Conservation (phyloP, 2,329 filamentous ascomycete species). For the Phoma sp. region DNA sequence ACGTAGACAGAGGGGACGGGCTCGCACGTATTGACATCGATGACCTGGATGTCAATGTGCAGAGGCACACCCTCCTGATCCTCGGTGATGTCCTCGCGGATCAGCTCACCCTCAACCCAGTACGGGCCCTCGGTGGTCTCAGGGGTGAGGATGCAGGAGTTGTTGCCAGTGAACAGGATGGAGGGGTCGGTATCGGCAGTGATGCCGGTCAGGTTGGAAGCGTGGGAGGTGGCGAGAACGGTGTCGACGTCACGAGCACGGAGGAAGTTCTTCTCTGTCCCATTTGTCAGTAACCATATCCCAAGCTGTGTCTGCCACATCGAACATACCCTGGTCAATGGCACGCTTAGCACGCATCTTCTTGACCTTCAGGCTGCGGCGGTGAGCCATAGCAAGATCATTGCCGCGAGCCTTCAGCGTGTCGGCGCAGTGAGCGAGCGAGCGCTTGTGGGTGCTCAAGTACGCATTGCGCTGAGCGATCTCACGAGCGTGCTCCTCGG, state of each 20-base stretch:
- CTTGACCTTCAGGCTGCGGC: slow-evolving; percentile 50
- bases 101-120: slow-evolving; percentile 58
- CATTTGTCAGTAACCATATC: slow-evolving; percentile 9
- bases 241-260: slow-evolving; percentile 36
- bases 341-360: slow-evolving; percentile 49
- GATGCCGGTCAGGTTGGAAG: slow-evolving; percentile 39
- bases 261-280: slow-evolving; percentile 34
- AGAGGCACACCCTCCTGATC: slow-evolving; percentile 57
- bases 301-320: background rate
- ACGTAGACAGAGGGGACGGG: slow-evolving; percentile 56
- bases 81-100: slow-evolving; percentile 58
- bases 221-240: slow-evolving; percentile 38
- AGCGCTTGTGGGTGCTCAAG: slow-evolving; percentile 46
- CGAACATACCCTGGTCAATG: slow-evolving; percentile 27
- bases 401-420: slow-evolving; percentile 49
- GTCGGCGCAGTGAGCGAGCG: slow-evolving; percentile 51
- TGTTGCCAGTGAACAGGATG: slow-evolving; percentile 42
- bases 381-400: slow-evolving; percentile 50
- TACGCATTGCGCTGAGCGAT: slow-evolving; percentile 46
- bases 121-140: slow-evolving; percentile 45
- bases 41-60: slow-evolving; percentile 60
- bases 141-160: slow-evolving; percentile 44
- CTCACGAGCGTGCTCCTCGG: slow-evolving; percentile 43
- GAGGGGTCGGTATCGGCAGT: slow-evolving; percentile 35
- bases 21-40: slow-evolving; percentile 62